Evolutionary conservation across 2,329 filamentous ascomycete genomes (phyloP).

Genomic region (Dichotomopilus funicola): DNA sequence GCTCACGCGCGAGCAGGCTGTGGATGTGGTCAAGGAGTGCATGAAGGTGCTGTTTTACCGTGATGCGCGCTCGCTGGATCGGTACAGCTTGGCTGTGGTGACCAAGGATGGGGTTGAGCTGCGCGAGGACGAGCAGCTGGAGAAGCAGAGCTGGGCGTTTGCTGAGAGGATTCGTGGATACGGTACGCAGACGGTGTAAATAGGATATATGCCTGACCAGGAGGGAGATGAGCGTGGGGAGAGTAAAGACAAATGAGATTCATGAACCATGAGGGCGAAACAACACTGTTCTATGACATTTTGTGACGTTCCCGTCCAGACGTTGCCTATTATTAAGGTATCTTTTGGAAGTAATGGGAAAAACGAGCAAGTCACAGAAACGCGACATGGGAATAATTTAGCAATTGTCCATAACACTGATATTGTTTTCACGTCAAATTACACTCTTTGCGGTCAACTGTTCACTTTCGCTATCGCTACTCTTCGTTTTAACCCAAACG

Average conservation of each 20-base stretch:
- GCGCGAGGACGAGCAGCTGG: slow-evolving; percentile 77
- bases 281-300: no score
- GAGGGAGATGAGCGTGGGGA: no score
- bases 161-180: slow-evolving; percentile 93
- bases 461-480: background rate
- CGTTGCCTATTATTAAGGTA: no score
- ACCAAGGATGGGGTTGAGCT: slow-evolving; percentile 84
- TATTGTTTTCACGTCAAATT: slow-evolving; percentile 1
- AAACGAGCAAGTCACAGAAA: no score
- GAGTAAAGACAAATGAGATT: no score
- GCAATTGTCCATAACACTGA: background rate
- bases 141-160: slow-evolving; percentile 97
- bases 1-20: slow-evolving; percentile 69
- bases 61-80: slow-evolving; percentile 85
- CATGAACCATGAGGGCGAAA: background rate
- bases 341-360: no score
- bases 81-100: slow-evolving; percentile 85
- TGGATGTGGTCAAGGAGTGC: slow-evolving; percentile 79
- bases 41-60: slow-evolving; percentile 99
- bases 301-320: no score
- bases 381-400: background rate
- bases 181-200: slow-evolving; percentile 68
- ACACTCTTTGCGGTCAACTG: background rate
- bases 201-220: background rate
- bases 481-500: background rate